These are phyloP conservation scores for Leucocoprinus leucothites DNA, from an alignment of 768 basidiomycete genomes.

Conservation along the genomic window DNA sequence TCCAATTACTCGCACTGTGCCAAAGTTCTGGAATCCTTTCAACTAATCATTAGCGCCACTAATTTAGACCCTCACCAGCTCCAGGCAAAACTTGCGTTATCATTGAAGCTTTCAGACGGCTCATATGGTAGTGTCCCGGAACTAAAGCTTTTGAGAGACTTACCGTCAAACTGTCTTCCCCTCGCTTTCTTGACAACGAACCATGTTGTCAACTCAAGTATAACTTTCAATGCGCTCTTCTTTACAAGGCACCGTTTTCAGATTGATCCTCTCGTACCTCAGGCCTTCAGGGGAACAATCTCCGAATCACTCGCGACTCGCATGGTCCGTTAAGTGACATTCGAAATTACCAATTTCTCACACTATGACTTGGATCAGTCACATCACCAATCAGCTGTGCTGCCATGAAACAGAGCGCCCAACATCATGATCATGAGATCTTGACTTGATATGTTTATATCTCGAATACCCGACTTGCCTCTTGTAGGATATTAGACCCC, in stretches of 20 bases:
- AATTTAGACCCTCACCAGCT: neutral
- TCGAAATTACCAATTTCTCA: neutral
- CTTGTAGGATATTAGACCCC: neutral
- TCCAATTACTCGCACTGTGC: too few relatives aligned
- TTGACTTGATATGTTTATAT: neutral
- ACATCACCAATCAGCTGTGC: neutral
- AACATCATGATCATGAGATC: neutral
- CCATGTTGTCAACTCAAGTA: neutral
- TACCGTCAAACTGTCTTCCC: conserved; percentile 1
- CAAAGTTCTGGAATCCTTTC: neutral
- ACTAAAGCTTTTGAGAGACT: conserved; percentile 4
- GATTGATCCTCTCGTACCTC: neutral
- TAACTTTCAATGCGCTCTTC: neutral
- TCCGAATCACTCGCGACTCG: neutral
- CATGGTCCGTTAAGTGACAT: neutral
- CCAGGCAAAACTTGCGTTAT: neutral
- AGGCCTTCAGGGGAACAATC: neutral
- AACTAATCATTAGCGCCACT: neutral
- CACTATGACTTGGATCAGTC: too few relatives aligned
- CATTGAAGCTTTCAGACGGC: neutral
- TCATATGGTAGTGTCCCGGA: neutral
- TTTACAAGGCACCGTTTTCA: neutral
- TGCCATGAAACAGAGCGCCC: neutral
- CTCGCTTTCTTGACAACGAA: neutral
- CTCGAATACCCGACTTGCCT: neutral